Conservation (phyloP, 306 rosid species). For the Vicia sativa region DNA sequence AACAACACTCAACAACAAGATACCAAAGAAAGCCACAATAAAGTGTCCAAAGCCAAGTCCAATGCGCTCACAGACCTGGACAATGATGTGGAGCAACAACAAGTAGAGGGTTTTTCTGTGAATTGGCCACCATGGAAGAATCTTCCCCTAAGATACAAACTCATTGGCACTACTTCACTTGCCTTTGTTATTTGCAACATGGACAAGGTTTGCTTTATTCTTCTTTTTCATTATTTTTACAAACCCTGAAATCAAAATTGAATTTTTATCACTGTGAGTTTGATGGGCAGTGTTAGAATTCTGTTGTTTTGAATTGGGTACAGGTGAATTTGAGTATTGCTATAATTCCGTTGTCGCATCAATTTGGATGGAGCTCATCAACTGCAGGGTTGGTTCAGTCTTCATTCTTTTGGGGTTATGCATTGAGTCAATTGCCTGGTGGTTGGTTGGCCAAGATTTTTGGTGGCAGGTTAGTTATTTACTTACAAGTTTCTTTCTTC, state of each 20-base stretch:
- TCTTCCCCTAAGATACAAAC: slow-evolving; percentile 80
- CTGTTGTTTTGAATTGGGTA: slow-evolving; percentile 10
- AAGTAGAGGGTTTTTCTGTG: slow-evolving; percentile 12
- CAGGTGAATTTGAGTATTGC: slow-evolving; percentile 98
- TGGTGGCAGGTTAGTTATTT: slow-evolving; percentile 94
- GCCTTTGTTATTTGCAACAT: slow-evolving; percentile 96
- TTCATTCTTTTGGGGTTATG: slow-evolving; percentile 99
- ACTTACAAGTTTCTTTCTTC: not conserved
- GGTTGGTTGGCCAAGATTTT: slow-evolving; percentile 94
- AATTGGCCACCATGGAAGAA: slow-evolving; percentile 94
- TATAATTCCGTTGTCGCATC: slow-evolving; percentile 93
- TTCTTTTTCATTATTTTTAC: not conserved
- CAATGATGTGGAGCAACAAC: slow-evolving; percentile 12
- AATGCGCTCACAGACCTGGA: slow-evolving; percentile 50
- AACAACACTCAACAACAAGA: slow-evolving; percentile 55
- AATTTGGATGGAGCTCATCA: slow-evolving; percentile 94
- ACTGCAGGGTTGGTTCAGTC: slow-evolving; percentile 96
- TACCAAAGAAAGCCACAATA: slow-evolving; percentile 41
- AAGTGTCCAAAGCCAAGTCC: slow-evolving; percentile 35
- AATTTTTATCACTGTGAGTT: not conserved
- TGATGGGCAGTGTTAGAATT: not conserved
- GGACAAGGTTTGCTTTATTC: slow-evolving; percentile 76
- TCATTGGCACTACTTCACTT: slow-evolving; percentile 80
- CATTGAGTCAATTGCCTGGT: slow-evolving; percentile 94
- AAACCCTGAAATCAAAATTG: slow-evolving; percentile 2